Evolutionary conservation across 768 basidiomycete species (phyloP).

Genomic region (Sporobolomyces phaffii): DNA sequence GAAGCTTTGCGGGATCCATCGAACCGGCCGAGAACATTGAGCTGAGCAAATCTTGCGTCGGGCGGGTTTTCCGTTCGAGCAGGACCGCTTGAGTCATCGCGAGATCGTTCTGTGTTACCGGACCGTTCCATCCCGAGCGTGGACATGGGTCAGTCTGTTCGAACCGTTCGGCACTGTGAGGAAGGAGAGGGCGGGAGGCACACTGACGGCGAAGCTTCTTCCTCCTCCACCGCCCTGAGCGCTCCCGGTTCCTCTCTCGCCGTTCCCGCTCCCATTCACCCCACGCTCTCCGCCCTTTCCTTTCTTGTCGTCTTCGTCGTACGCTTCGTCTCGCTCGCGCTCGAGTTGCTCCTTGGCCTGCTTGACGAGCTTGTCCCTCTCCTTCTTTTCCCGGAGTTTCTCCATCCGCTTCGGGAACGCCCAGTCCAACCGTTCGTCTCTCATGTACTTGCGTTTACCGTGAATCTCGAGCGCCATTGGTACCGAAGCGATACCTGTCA

Average conservation of each 20-base stretch:
- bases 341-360: background rate
- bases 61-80: conserved; percentile 9
- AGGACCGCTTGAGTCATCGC: conserved; percentile 22
- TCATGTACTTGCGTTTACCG: conserved; percentile 15
- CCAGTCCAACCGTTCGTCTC: conserved; percentile 29
- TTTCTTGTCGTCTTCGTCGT: background rate
- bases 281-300: background rate
- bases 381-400: background rate
- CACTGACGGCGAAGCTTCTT: background rate
- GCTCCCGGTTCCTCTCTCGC: background rate
- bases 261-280: background rate
- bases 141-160: too few species aligned
- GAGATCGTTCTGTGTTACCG: conserved; percentile 1
- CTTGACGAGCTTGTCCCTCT: background rate
- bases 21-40: conserved; percentile 43
- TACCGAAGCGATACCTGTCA: background rate
- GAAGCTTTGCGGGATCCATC: conserved; percentile 63
- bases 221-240: background rate
- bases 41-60: conserved; percentile 35
- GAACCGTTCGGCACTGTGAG: too few species aligned
- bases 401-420: conserved; percentile 17
- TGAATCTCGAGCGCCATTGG: conserved; percentile 19
- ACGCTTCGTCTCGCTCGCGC: background rate
- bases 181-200: background rate
- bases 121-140: too few species aligned